Evolutionary conservation across 2,329 filamentous ascomycete genomes (phyloP), one percentile per base, ranked within the genome.

Genomic region (Colletotrichum filicis): DNA sequence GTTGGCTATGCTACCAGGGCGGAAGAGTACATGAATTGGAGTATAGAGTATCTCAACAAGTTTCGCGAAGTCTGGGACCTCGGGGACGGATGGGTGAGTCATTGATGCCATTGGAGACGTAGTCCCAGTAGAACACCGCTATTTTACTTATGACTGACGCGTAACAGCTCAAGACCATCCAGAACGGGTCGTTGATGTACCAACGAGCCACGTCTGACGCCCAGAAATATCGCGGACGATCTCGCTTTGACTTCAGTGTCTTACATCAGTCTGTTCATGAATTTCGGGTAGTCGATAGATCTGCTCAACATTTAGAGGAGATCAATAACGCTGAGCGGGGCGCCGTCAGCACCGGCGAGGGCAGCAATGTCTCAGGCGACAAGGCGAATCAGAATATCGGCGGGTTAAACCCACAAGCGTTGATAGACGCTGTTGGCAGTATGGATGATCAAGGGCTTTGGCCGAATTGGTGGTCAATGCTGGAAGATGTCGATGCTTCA

Each of bases 251-350:
- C 61, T 81, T 80, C 64, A 77, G 78, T 28, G 74, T 76, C 8
- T 69, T 81, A 1, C 80, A 80, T 49, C 79, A 79, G 42, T 80
- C 78, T 3, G 75, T 80, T 1, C 78, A 80, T 26, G 79, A 81
- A 55, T 81, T 80, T 52, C 77, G 79, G 3, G 76, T 77, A 7
- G 75, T 81, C 1, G 79, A 81, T 42, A 74, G 79, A 24, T 80
- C 79, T 1, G 79, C 80, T n/a, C 76, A 78, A 57, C 80, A 80
- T 7, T 74, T 76, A 11, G 75, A 79, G 58, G 79, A 81, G 65
- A 78, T 81, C 53, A 76, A 79, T 28, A 76, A 76, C 2, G 79
- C 76, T 1, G 78, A 78, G 26, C 64, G 74, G 7, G 70, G 37
- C 9, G 53, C 57, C 1, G 42, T 64, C 7, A 32, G 56, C 24